Evolutionary conservation across 768 basidiomycete genomes (phyloP), one percentile per base, ranked within the genome.

Genomic region (Phlegmacium glaucopus): DNA sequence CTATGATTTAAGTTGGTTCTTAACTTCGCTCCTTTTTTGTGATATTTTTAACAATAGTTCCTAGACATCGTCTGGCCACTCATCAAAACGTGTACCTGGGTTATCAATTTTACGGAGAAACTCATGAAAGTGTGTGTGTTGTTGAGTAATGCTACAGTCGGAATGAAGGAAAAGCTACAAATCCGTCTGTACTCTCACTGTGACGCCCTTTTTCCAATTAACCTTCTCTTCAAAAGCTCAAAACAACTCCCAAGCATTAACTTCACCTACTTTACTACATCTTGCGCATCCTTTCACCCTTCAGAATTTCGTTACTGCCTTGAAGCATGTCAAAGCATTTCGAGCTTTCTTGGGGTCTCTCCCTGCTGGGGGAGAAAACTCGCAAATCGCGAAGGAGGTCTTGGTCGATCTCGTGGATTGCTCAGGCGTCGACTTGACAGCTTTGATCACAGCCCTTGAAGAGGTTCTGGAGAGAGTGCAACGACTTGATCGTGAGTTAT

Each of bases 41-140:
- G 9, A 38, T 44, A 22, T 22, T 36, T 25, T 39, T 47, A 50
- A 57, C 39, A 4, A 28, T 13, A 22, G 22, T 36, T 49, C 42
- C 25, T 44, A 91, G 88, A 81, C 44, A 79, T 83, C 29, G 74
- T 81, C 22, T 90, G 89, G 89, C 82, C 85, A 52, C 71, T 90
- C 11, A 77, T 82, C 39, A 77, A 75, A 8, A 57, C 89, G 39
- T 78, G 76, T 1, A 68, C 66, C 7, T 91, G 86, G 87, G 60
- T 79, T 37, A 66, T 88, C 22, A 64, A 65, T 28, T 82, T 88
- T 53, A 51, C 82, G 15, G 85, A 87, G 59, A 76, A 66, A 43
- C 60, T 91, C 4, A 61, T 89, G 63, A 85, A 79, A 54, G 65
- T 73, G 49, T 76, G 73, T 52, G 67, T 80, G n/a, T 49, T 76